phyloP scores from a whole-genome alignment of 1,284 basidiomycete genomes.

The Melampsora abietis-canadensis region DNA sequence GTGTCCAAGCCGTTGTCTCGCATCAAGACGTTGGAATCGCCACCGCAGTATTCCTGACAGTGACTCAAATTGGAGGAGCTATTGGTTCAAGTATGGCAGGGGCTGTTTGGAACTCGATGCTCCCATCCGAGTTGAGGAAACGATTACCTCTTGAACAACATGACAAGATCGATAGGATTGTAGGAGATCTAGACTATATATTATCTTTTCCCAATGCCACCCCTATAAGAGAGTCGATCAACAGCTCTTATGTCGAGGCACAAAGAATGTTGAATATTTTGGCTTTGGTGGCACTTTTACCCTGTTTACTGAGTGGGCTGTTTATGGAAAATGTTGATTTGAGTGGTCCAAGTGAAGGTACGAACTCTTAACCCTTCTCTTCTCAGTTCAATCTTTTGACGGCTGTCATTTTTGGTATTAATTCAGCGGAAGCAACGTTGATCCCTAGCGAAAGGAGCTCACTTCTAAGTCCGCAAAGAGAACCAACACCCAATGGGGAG shows the following conservation, averaged over 20 bases:
- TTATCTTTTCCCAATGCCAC: conserved; percentile 47
- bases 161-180: conserved; percentile 47
- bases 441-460: no score
- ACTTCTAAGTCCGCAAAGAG: no score
- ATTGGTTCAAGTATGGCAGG: conserved; percentile 51
- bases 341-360: background rate
- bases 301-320: conserved; percentile 45
- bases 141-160: conserved; percentile 45
- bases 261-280: conserved; percentile 48
- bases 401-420: no score
- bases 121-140: conserved; percentile 45
- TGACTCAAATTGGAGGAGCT: conserved; percentile 51
- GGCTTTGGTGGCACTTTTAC: conserved; percentile 44
- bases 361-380: no score
- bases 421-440: no score
- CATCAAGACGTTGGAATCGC: conserved; percentile 49
- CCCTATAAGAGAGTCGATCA: conserved; percentile 46
- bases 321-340: conserved; percentile 48
- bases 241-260: conserved; percentile 48
- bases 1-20: conserved; percentile 49
- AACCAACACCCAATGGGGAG: no score
- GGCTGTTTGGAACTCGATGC: conserved; percentile 49
- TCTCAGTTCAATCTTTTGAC: no score
- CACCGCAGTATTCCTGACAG: conserved; percentile 51
- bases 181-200: conserved; percentile 48